These are phyloP conservation scores for Phlyctochytrium arcticum DNA, from an alignment of 192 early-diverging fungal species.

Conservation along the genomic window DNA sequence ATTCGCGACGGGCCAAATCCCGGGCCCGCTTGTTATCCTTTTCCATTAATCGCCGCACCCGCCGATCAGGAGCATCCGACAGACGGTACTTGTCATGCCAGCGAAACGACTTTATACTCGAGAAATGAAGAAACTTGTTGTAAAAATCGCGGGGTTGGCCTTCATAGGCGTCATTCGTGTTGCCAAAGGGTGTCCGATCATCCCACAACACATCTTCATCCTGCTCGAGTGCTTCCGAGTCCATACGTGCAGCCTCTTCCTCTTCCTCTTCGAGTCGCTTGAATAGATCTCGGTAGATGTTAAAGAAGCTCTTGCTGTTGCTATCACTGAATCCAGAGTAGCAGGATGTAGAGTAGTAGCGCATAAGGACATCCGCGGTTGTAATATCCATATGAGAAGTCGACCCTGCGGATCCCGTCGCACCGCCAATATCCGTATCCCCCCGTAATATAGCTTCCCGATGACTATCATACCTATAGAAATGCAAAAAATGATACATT, in stretches of 20 bases:
- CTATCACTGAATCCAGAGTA: slow-evolving; percentile 72
- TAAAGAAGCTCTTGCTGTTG: slow-evolving; percentile 67
- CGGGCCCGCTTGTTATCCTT: slow-evolving; percentile 84
- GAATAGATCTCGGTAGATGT: slow-evolving; percentile 78
- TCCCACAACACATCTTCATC: slow-evolving; percentile 43
- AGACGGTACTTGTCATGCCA: slow-evolving; percentile 90
- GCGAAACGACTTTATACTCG: slow-evolving; percentile 80
- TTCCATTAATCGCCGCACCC: slow-evolving; percentile 79
- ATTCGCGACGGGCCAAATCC: slow-evolving; percentile 57
- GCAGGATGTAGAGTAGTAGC: slow-evolving; percentile 68
- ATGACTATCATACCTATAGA: slow-evolving; percentile 78
- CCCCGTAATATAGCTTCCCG: slow-evolving; percentile 88
- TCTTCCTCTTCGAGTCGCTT: slow-evolving; percentile 77
- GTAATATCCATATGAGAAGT: slow-evolving; percentile 37
- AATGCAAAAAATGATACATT: not conserved
- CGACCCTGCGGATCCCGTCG: slow-evolving; percentile 3
- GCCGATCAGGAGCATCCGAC: slow-evolving; percentile 77
- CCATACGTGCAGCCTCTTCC: slow-evolving; percentile 43
- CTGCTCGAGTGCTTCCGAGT: slow-evolving; percentile 28
- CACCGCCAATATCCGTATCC: slow-evolving; percentile 55
- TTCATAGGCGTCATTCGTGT: slow-evolving; percentile 61
- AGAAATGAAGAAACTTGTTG: slow-evolving; percentile 73
- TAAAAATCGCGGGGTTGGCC: slow-evolving; percentile 50
- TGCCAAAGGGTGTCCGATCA: slow-evolving; percentile 60
- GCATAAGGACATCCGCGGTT: slow-evolving; percentile 68